A percentile compares a stretch with the other conserved stretches of the same genome.
Evolutionary conservation across 768 basidiomycete species (phyloP).

Genomic region (Leccinum boreale): DNA sequence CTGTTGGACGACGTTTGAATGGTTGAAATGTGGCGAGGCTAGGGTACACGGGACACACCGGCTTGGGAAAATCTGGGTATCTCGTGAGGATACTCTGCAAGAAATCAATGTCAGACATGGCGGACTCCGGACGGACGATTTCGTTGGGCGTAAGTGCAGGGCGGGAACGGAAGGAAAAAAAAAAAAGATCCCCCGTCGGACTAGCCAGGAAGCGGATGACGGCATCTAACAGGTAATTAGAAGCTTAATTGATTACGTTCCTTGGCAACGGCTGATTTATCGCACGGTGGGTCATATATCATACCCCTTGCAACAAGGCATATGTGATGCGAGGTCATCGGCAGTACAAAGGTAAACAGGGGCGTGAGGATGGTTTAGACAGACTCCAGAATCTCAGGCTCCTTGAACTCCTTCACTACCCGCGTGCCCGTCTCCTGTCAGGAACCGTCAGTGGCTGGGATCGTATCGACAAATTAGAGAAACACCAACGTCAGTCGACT

Average conservation of each 20-base stretch:
- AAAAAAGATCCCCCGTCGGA: not conserved
- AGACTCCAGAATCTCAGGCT: constrained; percentile 90
- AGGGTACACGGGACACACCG: constrained; percentile 45
- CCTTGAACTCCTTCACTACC: constrained; percentile 95
- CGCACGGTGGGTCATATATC: not conserved
- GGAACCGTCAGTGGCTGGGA: constrained; percentile 4
- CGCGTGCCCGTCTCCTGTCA: constrained; percentile 89
- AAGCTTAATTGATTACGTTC: not conserved
- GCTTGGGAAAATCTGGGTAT: constrained; percentile 85
- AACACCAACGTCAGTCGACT: constrained; percentile 80
- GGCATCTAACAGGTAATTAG: constrained; percentile 1
- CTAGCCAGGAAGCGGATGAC: not conserved
- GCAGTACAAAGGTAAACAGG: constrained; percentile 38
- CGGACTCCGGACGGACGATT: not conserved
- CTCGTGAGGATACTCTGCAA: constrained; percentile 57
- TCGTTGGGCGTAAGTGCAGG: not conserved
- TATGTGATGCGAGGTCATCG: constrained; percentile 29
- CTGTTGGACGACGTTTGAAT: constrained; percentile 34
- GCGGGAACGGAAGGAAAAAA: constrained; percentile 2
- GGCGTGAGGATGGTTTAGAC: constrained; percentile 58
- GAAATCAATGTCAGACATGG: constrained; percentile 75
- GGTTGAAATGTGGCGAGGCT: not conserved
- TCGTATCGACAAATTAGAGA: not conserved
- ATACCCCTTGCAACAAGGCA: constrained; percentile 33
- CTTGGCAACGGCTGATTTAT: not conserved